Evolutionary conservation across 108 stramenopile species (phyloP).

Genomic region (Licmophora abbreviata): DNA sequence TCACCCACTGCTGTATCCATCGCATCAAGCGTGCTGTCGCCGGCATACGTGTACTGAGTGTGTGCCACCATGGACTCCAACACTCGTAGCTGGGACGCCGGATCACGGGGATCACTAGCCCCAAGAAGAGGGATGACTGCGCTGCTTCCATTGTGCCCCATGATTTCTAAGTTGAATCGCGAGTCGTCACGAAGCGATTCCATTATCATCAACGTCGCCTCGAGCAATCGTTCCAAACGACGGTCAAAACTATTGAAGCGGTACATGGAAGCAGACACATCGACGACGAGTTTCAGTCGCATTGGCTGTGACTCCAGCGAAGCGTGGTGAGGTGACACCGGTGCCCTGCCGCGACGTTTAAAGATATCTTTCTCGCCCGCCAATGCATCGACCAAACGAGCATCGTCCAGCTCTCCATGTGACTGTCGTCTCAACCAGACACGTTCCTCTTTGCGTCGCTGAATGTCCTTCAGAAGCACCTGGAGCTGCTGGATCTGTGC

Average conservation of each 20-base stretch:
- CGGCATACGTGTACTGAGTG: conserved; percentile 73
- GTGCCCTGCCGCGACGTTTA: conserved; percentile 78
- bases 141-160: conserved; percentile 69
- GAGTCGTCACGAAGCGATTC: conserved; percentile 57
- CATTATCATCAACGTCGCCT: conserved; percentile 84
- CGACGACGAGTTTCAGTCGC: conserved; percentile 64
- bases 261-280: conserved; percentile 82
- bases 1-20: conserved; percentile 51
- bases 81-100: conserved; percentile 50
- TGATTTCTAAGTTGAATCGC: conserved; percentile 55
- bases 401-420: conserved; percentile 85
- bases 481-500: conserved; percentile 49
- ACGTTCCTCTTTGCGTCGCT: conserved; percentile 50
- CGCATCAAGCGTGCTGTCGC: conserved; percentile 85
- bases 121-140: conserved; percentile 49
- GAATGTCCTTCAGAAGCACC: conserved; percentile 37
- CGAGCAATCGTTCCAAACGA: conserved; percentile 65
- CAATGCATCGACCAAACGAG: conserved; percentile 70
- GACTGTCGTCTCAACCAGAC: conserved; percentile 73
- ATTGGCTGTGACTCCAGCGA: conserved; percentile 14
- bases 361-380: conserved; percentile 79
- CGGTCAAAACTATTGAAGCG: conserved; percentile 84
- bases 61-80: conserved; percentile 85
- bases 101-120: conserved; percentile 31
- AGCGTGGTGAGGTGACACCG: conserved; percentile 21